Evolutionary conservation across 306 rosid species (phyloP).

Genomic region (Gleditsia sinensis): DNA sequence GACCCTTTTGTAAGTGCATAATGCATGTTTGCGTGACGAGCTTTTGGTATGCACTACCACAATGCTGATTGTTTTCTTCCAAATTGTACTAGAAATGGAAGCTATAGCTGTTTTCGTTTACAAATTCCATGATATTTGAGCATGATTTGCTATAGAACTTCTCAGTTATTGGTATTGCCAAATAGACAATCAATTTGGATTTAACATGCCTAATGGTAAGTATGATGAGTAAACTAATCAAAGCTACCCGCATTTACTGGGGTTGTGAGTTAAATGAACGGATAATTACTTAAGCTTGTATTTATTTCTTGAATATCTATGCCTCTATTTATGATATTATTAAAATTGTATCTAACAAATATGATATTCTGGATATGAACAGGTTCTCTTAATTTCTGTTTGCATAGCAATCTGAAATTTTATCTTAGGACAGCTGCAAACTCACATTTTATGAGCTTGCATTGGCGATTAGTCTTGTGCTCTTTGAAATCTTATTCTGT

Average conservation of each 20-base stretch:
- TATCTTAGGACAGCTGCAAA: not conserved
- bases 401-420: slow-evolving; percentile 23
- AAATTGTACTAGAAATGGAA: not conserved
- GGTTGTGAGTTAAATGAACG: slow-evolving; percentile 23
- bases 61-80: slow-evolving; percentile 21
- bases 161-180: slow-evolving; percentile 14
- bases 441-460: slow-evolving; percentile 26
- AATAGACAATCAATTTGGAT: slow-evolving; percentile 15
- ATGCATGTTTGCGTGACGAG: slow-evolving; percentile 9
- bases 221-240: slow-evolving; percentile 7
- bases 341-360: not conserved
- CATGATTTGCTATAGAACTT: not conserved
- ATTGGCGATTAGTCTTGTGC: slow-evolving; percentile 3
- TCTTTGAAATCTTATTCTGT: slow-evolving; percentile 12
- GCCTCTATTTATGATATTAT: not conserved
- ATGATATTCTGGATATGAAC: slow-evolving; percentile 9
- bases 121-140: not conserved
- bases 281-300: not conserved
- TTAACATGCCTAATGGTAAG: not conserved
- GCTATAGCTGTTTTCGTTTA: slow-evolving; percentile 5
- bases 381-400: slow-evolving; percentile 6
- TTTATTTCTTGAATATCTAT: not conserved
- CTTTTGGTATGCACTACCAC: slow-evolving; percentile 20
- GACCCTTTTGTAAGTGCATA: slow-evolving; percentile 21
- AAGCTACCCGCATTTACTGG: not conserved